phyloP scores from a whole-genome alignment of 2,329 filamentous ascomycete genomes.

The Myriosclerotinia scirpicola region DNA sequence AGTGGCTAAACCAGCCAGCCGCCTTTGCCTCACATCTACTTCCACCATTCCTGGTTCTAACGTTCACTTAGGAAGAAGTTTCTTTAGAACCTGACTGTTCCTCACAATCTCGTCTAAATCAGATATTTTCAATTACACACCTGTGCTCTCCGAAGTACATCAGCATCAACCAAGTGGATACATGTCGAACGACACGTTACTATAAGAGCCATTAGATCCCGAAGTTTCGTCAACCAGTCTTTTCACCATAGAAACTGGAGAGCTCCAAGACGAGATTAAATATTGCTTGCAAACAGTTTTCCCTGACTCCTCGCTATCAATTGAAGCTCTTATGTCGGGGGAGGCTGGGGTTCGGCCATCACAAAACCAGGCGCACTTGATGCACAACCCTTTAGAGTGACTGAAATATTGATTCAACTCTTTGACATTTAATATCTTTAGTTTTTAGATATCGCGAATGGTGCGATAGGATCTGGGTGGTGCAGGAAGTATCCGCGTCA shows the following conservation, averaged over 20 bases:
- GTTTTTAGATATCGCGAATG: conserved; percentile 36
- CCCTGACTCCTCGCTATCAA: conserved; percentile 4
- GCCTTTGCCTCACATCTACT: no score
- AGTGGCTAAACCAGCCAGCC: neutral
- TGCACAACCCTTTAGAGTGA: conserved; percentile 4
- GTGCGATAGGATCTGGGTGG: conserved; percentile 46
- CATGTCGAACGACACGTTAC: neutral
- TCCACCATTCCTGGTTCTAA: neutral
- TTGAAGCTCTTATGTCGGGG: conserved; percentile 27
- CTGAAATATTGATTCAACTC: conserved; percentile 16
- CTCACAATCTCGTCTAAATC: no score
- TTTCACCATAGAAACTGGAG: neutral
- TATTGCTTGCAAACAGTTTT: conserved; percentile 9
- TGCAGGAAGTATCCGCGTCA: conserved; percentile 46
- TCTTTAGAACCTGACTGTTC: neutral
- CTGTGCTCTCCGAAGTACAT: neutral
- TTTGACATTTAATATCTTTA: conserved; percentile 1
- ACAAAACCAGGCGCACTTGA: conserved; percentile 7
- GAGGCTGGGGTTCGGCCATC: neutral
- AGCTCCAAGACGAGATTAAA: neutral
- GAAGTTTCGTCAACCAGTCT: neutral
- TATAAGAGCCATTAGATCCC: neutral
- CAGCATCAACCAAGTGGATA: neutral
- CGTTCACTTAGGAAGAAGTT: neutral
- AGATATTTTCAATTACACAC: neutral